A percentile compares a stretch with the other conserved stretches of the same genome.
phyloP scores from a whole-genome alignment of 208 protist genomes.

The Leishmania major region DNA sequence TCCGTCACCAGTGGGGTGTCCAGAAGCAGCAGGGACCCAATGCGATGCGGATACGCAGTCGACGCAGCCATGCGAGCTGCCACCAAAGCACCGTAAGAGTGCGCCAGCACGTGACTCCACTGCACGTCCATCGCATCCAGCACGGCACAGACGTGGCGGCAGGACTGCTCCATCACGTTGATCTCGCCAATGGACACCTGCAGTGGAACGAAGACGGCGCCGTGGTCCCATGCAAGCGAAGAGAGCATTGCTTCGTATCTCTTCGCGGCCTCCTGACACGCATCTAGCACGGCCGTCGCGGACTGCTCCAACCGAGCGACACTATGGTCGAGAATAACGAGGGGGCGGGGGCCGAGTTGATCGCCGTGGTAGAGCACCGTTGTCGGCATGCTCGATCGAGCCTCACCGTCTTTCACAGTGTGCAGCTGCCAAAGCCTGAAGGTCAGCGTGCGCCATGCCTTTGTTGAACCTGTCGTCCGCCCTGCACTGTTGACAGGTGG shows the following conservation, averaged over 20 bases:
- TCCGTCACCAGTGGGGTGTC: conserved; percentile 82
- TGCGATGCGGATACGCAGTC: conserved; percentile 56
- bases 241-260: conserved; percentile 74
- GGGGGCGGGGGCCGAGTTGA: conserved; percentile 73
- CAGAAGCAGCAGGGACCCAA: conserved; percentile 69
- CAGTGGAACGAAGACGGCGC: conserved; percentile 81
- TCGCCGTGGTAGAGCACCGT: conserved; percentile 70
- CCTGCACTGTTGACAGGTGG: conserved; percentile 8
- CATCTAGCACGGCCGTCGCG: conserved; percentile 20
- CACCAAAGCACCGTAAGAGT: conserved; percentile 79
- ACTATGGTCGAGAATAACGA: conserved; percentile 83
- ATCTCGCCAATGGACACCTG: conserved; percentile 35
- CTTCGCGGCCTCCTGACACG: conserved; percentile 28
- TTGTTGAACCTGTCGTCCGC: conserved; percentile 17
- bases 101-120: conserved; percentile 78
- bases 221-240: conserved; percentile 63
- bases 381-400: conserved; percentile 36
- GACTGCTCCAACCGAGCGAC: conserved; percentile 11
- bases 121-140: conserved; percentile 82
- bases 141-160: conserved; percentile 67
- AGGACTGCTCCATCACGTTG: conserved; percentile 55
- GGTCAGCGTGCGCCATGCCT: conserved; percentile 41
- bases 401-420: conserved; percentile 27
- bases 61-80: conserved; percentile 76
- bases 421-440: conserved; percentile 71